Evolutionary conservation across 371 early-diverging fungal species (phyloP).

Genomic region (Haplosporangium sp.): DNA sequence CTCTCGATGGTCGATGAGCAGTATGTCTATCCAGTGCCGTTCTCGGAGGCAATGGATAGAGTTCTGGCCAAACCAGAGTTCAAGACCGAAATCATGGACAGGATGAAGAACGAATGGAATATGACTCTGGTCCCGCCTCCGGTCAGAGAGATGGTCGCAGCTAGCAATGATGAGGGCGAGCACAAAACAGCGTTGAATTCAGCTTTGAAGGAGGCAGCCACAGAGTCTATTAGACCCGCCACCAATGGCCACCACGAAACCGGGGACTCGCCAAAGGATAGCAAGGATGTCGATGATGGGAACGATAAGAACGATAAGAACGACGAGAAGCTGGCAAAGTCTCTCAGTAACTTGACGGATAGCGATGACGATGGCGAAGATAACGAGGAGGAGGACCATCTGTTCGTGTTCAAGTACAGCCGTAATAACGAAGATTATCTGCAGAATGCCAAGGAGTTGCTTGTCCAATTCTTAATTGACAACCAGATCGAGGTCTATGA

Average conservation of each 20-base stretch:
- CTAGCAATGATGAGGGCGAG: background rate
- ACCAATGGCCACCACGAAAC: background rate
- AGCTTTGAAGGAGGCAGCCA: background rate
- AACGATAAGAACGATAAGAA: background rate
- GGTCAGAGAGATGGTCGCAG: slow-evolving; percentile 1
- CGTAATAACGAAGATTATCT: slow-evolving; percentile 55
- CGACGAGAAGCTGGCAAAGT: slow-evolving; percentile 25
- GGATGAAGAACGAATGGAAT: slow-evolving; percentile 45
- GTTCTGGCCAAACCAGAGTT: slow-evolving; percentile 46
- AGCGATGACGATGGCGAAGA: slow-evolving; percentile 32
- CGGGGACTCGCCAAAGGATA: background rate
- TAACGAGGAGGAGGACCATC: slow-evolving; percentile 41
- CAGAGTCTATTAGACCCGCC: background rate
- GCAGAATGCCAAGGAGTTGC: slow-evolving; percentile 54
- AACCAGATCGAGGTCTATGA: slow-evolving; percentile 59
- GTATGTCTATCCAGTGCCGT: slow-evolving; percentile 42
- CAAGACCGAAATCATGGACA: slow-evolving; percentile 23
- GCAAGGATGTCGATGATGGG: background rate
- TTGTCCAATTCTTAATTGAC: slow-evolving; percentile 57
- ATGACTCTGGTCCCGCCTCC: slow-evolving; percentile 38
- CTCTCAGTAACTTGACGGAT: slow-evolving; percentile 46
- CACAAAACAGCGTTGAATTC: background rate
- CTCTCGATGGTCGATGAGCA: slow-evolving; percentile 44
- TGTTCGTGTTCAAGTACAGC: slow-evolving; percentile 55
- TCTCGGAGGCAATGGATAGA: slow-evolving; percentile 45